Evolutionary conservation across 352 stramenopile species (phyloP), one percentile per base, ranked within the genome.

Genomic region (Globisporangium solare): DNA sequence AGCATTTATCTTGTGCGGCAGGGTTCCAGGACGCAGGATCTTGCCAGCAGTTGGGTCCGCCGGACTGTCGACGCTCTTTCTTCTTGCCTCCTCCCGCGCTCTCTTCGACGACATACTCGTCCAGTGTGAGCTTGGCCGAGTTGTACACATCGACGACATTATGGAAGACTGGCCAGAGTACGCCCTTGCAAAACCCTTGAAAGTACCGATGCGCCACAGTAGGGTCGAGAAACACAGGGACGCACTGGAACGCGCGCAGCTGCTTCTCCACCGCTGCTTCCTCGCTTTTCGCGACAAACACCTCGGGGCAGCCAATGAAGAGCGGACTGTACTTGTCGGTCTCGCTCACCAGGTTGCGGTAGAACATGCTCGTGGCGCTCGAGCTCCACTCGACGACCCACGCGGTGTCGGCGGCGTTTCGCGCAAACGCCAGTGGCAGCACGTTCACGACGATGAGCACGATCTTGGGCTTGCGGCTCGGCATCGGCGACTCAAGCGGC

Each of bases 161-260:
- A 73, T 99, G 96, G 61, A 99, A 94, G 31, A 98, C 83, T 1
- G 96, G 95, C 96, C 96, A 99, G 15, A 99, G 82, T n/a, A 98
- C 84, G 47, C 94, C 92, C 68, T 99, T 98, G 75, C 96, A 99
- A 66, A 98, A 99, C 18, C 88, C 90, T 68, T 96, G 77, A 66
- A 93, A 95, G 70, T 94, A 94, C 21, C 72, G 75, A 51, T 93
- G 78, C 21, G 80, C 81, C 40, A 98, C 67, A 4, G 72, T 63
- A 12, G 90, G 83, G 45, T 98, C 89, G 32, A 98, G 70, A 68
- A 98, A 99, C 43, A 99, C 95, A 1, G 96, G 95, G 21, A 98
- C 92, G 63, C 95, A 99, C 55, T 97, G 83, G 55, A 98, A 94
- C 22, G 76, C 71, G 39, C 88, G 72, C 40, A 88, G 70, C 42